A percentile compares a stretch with the other conserved stretches of the same genome.
Evolutionary conservation across 2,329 filamentous ascomycete genomes (phyloP).

Genomic region (Huntiella moniliformis): DNA sequence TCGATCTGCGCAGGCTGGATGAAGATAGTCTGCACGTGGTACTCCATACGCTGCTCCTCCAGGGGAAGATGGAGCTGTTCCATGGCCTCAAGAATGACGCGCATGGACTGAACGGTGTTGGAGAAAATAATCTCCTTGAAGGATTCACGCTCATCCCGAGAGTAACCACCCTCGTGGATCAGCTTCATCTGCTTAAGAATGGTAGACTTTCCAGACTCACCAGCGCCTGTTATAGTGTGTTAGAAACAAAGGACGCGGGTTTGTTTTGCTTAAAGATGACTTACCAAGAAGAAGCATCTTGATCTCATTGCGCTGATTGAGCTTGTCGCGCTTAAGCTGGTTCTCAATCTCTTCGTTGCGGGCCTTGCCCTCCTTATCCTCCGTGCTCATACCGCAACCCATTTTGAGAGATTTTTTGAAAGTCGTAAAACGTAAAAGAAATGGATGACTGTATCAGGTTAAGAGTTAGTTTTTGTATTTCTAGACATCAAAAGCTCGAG

Average conservation of each 20-base stretch:
- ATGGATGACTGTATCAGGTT: not conserved
- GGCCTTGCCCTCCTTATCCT: slow-evolving; percentile 99
- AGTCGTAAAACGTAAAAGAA: slow-evolving; percentile 4
- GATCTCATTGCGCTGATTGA: slow-evolving; percentile 98
- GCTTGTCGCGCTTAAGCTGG: slow-evolving; percentile 93
- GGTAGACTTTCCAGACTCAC: slow-evolving; percentile 85
- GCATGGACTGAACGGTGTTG: slow-evolving; percentile 52
- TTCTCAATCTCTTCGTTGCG: slow-evolving; percentile 99
- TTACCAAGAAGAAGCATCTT: slow-evolving; percentile 97
- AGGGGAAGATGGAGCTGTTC: slow-evolving; percentile 59
- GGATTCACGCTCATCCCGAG: slow-evolving; percentile 60
- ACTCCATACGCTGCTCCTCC: slow-evolving; percentile 82
- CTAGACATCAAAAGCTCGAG: no score
- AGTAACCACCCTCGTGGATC: slow-evolving; percentile 97
- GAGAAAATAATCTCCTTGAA: slow-evolving; percentile 56
- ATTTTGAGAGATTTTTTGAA: slow-evolving; percentile 38
- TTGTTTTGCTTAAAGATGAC: slow-evolving; percentile 11
- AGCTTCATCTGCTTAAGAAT: slow-evolving; percentile 99
- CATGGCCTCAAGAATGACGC: slow-evolving; percentile 50
- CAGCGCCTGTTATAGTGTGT: slow-evolving; percentile 46
- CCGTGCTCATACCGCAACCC: slow-evolving; percentile 99
- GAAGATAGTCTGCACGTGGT: slow-evolving; percentile 96
- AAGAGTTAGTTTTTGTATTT: no score
- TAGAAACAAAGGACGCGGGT: not conserved
- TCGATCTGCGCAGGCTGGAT: slow-evolving; percentile 97